These are phyloP conservation scores for Lasiodiplodia sp. DNA, from an alignment of 2,329 filamentous ascomycete species.

Conservation along the genomic window DNA sequence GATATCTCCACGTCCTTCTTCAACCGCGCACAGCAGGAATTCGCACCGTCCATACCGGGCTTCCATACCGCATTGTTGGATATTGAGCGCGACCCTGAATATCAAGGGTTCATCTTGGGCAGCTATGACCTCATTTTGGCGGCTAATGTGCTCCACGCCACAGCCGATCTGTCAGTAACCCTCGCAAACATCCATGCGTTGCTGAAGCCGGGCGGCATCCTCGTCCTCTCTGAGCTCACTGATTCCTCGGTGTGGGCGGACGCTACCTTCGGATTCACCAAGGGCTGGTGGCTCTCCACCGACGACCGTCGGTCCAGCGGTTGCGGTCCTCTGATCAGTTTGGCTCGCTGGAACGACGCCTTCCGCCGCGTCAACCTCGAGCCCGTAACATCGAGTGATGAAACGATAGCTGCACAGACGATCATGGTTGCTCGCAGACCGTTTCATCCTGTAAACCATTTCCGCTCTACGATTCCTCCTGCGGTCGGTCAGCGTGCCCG, in stretches of 20 bases:
- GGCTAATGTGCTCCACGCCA: conserved; percentile 31
- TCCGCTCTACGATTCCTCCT: too few relatives aligned
- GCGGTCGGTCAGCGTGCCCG: too few relatives aligned
- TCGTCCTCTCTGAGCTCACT: conserved; percentile 41
- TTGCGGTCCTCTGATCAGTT: background rate
- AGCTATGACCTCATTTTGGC: conserved; percentile 24
- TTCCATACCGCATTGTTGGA: conserved; percentile 4
- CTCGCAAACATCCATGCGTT: conserved; percentile 32
- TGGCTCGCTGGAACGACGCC: background rate
- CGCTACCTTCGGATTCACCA: background rate
- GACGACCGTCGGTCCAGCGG: background rate
- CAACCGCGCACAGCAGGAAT: background rate
- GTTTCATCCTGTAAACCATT: background rate
- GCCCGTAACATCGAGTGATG: background rate
- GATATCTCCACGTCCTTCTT: conserved; percentile 37
- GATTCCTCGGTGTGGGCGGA: background rate
- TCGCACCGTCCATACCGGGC: background rate
- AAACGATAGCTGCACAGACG: background rate
- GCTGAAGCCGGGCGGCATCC: conserved; percentile 51
- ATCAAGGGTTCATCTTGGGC: conserved; percentile 18
- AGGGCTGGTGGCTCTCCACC: background rate
- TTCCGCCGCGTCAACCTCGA: background rate
- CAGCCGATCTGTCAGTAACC: conserved; percentile 19
- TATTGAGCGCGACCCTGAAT: conserved; percentile 15
- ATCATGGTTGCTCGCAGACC: background rate